Evolutionary conservation across 2,329 filamentous ascomycete genomes (phyloP), one percentile per base, ranked within the genome.

Genomic region (Aspergillus tanneri): DNA sequence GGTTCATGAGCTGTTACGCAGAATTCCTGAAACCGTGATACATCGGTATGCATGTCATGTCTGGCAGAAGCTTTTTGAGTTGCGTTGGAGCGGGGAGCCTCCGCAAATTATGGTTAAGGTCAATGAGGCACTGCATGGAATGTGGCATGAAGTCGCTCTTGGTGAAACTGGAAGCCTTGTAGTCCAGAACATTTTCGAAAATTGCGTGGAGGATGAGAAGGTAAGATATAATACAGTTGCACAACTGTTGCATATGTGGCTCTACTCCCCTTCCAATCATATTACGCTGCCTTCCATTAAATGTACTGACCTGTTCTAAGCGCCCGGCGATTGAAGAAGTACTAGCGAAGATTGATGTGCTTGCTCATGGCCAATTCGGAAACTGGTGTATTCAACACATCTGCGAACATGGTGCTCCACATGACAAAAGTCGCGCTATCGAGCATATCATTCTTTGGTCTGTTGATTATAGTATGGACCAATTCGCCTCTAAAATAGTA

Each of bases 351-450:
- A 96, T 99, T 61, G 90, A 99, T 72, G 88, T 96, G 53, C 90
- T 99, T 63, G 88, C 93, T 50, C 92, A 96, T 68, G 93, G 93
- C 21, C 93, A 99, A 68, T 99, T 99, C 66, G 93, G 93, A 47
- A 99, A 99, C 69, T 99, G 93, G 93, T 99, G 93, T 75, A 97
- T 99, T 63, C 93, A 99, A 73, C 93, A 99, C 72, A 90, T 99
- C 61, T 99, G 93, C 72, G 93, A 99, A 71, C 93, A 99, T 66
- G 92, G 95, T 42, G 87, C 87, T 48, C 87, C 91, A 24, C 85
- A 86, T 32, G 95, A 99, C 71, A 91, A 92, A 61, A 92, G 87
- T 71, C 87, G 91, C 58, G 93, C 95, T 36, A 86, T 96, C 63
- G 92, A 99, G 59, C 92, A 97, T 69, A 92, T 99, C 63, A 87